Conservation (phyloP, 257 asterid genomes). For the Coffea canephora region DNA sequence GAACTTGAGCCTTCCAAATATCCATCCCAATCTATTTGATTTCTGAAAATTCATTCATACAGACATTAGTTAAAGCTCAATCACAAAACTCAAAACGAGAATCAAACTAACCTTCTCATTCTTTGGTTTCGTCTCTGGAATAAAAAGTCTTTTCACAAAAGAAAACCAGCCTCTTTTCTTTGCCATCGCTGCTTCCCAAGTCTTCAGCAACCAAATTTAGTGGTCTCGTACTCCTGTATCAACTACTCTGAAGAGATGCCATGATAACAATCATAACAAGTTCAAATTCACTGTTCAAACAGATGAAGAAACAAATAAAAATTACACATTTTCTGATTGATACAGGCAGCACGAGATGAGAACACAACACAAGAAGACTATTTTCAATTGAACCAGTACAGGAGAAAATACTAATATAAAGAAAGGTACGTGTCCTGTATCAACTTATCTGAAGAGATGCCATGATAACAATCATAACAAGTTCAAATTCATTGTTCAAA, state of each 20-base stretch:
- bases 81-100: conserved; percentile 3
- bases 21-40: conserved; percentile 59
- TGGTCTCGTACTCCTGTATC: not conserved
- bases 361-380: not conserved
- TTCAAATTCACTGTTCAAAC: not conserved
- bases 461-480: not conserved
- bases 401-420: not conserved
- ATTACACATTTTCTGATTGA: not conserved
- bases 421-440: not conserved
- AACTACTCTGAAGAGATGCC: not conserved
- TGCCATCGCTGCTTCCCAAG: conserved; percentile 44
- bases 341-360: not conserved
- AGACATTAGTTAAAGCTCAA: not conserved
- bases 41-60: conserved; percentile 31
- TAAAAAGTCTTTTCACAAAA: conserved; percentile 64
- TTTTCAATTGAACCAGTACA: not conserved
- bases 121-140: conserved; percentile 53
- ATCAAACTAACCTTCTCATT: conserved; percentile 46
- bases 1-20: conserved; percentile 44
- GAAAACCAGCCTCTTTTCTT: conserved; percentile 70
- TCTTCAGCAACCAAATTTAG: conserved; percentile 16
- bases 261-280: not conserved
- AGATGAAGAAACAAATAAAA: not conserved
- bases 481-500: not conserved
- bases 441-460: conserved; percentile 2